phyloP scores from a whole-genome alignment of 2,329 filamentous ascomycete genomes.

The Cadophora gregata region DNA sequence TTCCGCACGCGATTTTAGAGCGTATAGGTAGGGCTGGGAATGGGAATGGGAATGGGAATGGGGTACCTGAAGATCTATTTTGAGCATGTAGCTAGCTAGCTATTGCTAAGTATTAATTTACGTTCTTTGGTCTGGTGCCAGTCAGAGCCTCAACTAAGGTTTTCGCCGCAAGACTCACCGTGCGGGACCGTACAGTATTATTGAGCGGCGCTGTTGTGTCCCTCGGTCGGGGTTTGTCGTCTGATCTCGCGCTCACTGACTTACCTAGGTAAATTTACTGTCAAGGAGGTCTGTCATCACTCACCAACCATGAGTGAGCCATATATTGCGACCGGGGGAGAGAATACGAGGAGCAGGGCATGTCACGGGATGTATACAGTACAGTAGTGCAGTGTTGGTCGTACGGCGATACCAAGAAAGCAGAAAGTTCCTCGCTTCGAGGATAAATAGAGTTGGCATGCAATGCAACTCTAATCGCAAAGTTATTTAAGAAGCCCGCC shows the following conservation, averaged over 20 bases:
- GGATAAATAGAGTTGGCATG: not conserved
- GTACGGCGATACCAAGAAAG: not conserved
- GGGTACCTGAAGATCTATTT: constrained; percentile 19
- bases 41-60: too few relatives aligned
- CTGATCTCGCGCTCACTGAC: not conserved
- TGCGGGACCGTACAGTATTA: too few relatives aligned
- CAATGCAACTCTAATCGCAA: not conserved
- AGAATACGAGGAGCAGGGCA: constrained; percentile 6
- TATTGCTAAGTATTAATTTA: too few relatives aligned
- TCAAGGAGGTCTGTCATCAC: not conserved
- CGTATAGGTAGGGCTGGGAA: constrained; percentile 7
- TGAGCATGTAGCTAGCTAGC: constrained; percentile 1
- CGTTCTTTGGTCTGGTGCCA: not conserved
- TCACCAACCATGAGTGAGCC: constrained; percentile 3
- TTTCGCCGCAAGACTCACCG: constrained; percentile 11
- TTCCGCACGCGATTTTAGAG: constrained; percentile 6
- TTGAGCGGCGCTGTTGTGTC: not conserved
- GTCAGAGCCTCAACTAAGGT: not conserved
- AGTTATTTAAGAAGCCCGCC: too few relatives aligned
- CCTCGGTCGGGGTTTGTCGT: not conserved
- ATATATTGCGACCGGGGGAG: constrained; percentile 12
- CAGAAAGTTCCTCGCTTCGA: not conserved
- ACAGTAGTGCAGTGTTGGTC: too few relatives aligned
- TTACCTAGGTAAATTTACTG: too few relatives aligned
- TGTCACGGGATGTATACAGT: not conserved